Evolutionary conservation across 352 stramenopile species (phyloP), one percentile per base, ranked within the genome.

Genomic region (Globisporangium viniferum): DNA sequence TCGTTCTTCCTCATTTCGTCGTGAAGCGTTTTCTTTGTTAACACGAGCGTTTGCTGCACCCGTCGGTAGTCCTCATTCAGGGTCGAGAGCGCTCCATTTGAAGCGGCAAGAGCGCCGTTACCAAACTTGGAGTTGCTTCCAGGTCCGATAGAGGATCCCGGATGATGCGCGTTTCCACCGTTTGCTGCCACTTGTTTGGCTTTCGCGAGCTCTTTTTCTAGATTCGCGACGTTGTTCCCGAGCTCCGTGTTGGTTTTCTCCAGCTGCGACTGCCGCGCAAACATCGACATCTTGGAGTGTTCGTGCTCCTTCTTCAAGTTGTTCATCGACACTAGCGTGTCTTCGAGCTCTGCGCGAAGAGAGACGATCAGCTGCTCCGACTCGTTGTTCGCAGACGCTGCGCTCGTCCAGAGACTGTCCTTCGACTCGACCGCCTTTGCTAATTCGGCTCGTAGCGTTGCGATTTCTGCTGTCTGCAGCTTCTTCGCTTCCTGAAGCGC

Each of bases 211-310:
- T 92, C 81, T 20, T 78, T 74, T 67, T 91, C 82, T 55, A 94
- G 62, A 55, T 71, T 76, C 29, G 88, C 88, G 20, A 95, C 82
- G 51, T 72, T 84, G 20, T 78, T 87, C 15, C 80, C 83, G 24
- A 95, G 73, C 68, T 93, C 82, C 1, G 79, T 79, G 63, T 94
- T 95, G 0, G 82, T 84, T 54, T 75, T 89, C 68, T 95, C 88
- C 41, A 95, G 73, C 58, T 89, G 79, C 35, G 79, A 82, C 70
- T 95, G 88, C 10, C 86, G 83, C 27, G 78, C 74, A 59, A 86
- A 94, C 82, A 92, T 92, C 7, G 78, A 74, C 36, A 77, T 69
- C 65, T 93, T 93, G 3, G 83, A 72, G 33, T 90, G 81, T 2
- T 74, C 73, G 29, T 89, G 74, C 66, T 94, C 86, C 9, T 75